Evolutionary conservation across 768 basidiomycete species (phyloP).

Genomic region (Kondoa malvinella): DNA sequence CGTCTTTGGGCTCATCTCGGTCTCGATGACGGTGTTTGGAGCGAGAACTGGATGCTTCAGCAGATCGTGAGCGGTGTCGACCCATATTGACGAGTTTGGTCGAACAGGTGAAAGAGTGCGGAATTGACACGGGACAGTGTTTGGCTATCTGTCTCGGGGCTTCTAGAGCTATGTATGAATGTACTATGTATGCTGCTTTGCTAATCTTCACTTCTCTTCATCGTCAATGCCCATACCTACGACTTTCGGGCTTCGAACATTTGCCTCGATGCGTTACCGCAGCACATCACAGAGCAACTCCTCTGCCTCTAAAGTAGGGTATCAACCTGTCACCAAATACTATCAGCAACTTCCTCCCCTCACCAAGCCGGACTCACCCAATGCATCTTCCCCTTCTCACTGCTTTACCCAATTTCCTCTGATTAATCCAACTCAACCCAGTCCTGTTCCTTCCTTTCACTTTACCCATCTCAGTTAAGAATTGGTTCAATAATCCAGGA

Average conservation of each 20-base stretch:
- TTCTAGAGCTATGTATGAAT: too few species aligned
- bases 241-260: neutral
- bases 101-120: too few species aligned
- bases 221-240: neutral
- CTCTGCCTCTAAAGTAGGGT: neutral
- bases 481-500: conserved; percentile 42
- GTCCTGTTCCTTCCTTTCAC: conserved; percentile 53
- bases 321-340: neutral
- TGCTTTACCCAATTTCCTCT: conserved; percentile 62
- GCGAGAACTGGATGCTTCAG: neutral
- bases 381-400: conserved; percentile 77
- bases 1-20: neutral
- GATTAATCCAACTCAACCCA: conserved; percentile 55
- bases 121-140: too few species aligned
- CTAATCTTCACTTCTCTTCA: too few species aligned
- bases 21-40: neutral
- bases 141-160: too few species aligned
- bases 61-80: neutral
- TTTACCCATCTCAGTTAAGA: conserved; percentile 59
- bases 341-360: neutral
- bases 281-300: neutral
- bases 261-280: neutral
- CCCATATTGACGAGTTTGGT: too few species aligned
- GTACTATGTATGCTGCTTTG: too few species aligned
- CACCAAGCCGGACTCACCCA: conserved; percentile 36